A percentile compares a stretch with the other conserved stretches of the same genome.
These are phyloP conservation scores for Saraca asoca DNA, from an alignment of 331 rosid species.

Conservation along the genomic window DNA sequence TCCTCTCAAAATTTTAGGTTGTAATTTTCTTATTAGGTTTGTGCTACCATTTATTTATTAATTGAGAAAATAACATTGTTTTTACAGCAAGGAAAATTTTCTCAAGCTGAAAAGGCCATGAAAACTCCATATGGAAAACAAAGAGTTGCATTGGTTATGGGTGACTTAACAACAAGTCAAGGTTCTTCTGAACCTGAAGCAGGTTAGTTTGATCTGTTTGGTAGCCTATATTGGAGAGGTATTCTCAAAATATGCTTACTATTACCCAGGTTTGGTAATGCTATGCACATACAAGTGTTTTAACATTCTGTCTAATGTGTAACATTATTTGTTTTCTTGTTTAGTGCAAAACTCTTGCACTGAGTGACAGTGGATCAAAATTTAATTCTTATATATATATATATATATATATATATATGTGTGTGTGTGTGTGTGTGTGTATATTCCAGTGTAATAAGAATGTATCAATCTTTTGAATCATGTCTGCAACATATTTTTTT, in stretches of 20 bases:
- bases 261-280: constrained; percentile 3
- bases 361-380: no score
- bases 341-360: no score
- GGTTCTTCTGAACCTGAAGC: constrained; percentile 95
- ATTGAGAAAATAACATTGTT: constrained; percentile 31
- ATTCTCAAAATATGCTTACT: constrained; percentile 24
- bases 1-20: constrained; percentile 15
- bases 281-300: background rate
- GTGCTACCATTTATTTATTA: constrained; percentile 14
- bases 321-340: no score
- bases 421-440: no score
- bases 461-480: background rate
- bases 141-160: constrained; percentile 70
- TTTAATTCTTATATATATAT: no score
- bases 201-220: constrained; percentile 92
- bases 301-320: no score
- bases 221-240: constrained; percentile 94
- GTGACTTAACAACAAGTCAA: constrained; percentile 60
- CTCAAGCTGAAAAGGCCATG: constrained; percentile 79
- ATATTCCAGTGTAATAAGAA: background rate
- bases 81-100: constrained; percentile 82
- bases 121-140: constrained; percentile 75
- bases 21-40: constrained; percentile 30
- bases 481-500: background rate
- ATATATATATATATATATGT: no score